Evolutionary conservation across 768 basidiomycete genomes (phyloP).

Genomic region (Russula earlei): DNA sequence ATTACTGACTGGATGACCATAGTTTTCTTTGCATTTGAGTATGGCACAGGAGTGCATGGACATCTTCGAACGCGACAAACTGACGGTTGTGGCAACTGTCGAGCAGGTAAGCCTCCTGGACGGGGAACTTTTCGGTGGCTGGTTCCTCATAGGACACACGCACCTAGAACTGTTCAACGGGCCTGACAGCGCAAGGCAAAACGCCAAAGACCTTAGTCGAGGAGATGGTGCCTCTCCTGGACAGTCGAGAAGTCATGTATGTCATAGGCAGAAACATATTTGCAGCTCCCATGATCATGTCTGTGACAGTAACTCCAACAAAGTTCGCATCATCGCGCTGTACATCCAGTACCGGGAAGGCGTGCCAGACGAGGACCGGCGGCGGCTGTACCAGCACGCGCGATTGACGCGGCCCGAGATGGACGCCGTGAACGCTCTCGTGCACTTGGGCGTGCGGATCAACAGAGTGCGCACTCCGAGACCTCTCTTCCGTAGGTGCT

Average conservation of each 20-base stretch:
- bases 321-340: constrained; percentile 92
- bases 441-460: constrained; percentile 74
- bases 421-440: constrained; percentile 85
- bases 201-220: constrained; percentile 91
- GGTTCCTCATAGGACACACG: neutral
- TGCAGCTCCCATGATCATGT: constrained; percentile 8
- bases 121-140: neutral
- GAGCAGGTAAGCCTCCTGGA: constrained; percentile 56
- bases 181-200: constrained; percentile 84
- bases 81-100: constrained; percentile 74
- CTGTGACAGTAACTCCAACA: constrained; percentile 63
- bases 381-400: constrained; percentile 92
- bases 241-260: constrained; percentile 76
- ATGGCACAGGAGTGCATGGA: constrained; percentile 98
- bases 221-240: constrained; percentile 96
- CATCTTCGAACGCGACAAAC: constrained; percentile 80
- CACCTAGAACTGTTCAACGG: constrained; percentile 89
- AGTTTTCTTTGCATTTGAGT: constrained; percentile 94
- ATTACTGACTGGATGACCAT: neutral
- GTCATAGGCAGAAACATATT: neutral
- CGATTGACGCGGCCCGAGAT: constrained; percentile 79
- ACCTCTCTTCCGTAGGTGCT: neutral
- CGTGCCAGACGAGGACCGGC: constrained; percentile 95
- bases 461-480: constrained; percentile 50
- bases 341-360: constrained; percentile 94